A percentile compares a stretch with the other conserved stretches of the same genome.
These are phyloP conservation scores for Striga hermonthica DNA, from an alignment of 305 asterid genomes.

Conservation along the genomic window DNA sequence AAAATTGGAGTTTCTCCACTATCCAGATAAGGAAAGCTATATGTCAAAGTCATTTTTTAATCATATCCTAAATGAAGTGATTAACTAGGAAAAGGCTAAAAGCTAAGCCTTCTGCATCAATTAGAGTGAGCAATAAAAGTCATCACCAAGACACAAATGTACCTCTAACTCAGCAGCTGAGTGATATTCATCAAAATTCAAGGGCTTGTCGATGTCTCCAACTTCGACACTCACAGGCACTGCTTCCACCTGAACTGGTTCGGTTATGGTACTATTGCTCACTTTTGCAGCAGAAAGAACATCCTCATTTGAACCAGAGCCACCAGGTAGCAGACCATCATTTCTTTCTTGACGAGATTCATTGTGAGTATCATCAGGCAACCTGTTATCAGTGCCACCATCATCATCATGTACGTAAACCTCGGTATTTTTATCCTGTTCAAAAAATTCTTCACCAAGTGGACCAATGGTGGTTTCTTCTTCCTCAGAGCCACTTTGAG, in stretches of 20 bases:
- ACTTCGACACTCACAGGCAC: conserved; percentile 30
- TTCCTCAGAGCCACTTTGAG: conserved; percentile 48
- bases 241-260: conserved; percentile 38
- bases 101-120: not conserved
- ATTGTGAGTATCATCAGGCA: too few species aligned
- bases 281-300: conserved; percentile 27
- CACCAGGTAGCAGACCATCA: conserved; percentile 21
- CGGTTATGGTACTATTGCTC: conserved; percentile 25
- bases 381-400: conserved; percentile 25
- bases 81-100: not conserved
- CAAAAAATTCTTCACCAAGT: conserved; percentile 24
- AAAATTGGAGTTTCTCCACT: not conserved
- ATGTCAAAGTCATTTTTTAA: not conserved
- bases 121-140: not conserved
- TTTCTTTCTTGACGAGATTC: conserved; percentile 19
- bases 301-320: conserved; percentile 32
- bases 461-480: conserved; percentile 33
- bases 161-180: conserved; percentile 77
- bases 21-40: not conserved
- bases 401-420: conserved; percentile 7
- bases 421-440: conserved; percentile 27
- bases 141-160: conserved; percentile 22
- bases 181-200: conserved; percentile 53
- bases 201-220: conserved; percentile 40
- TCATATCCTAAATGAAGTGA: not conserved